Conservation (phyloP, 306 rosid genomes). For the Morella rubra region DNA sequence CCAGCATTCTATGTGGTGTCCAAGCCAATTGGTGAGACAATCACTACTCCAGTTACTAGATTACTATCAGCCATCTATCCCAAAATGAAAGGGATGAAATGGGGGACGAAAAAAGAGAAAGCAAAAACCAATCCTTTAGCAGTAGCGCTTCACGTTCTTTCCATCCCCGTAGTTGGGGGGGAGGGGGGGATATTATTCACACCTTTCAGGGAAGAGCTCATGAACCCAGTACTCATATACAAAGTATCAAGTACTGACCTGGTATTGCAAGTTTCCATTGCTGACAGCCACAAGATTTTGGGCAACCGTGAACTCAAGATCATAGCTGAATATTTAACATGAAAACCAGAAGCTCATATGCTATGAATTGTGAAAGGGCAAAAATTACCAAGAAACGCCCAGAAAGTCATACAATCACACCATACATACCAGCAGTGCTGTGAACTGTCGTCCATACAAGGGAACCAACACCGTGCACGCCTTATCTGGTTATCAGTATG, state of each 20-base stretch:
- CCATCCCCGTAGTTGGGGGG: no score
- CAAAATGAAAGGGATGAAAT: no score
- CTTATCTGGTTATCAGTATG: conserved; percentile 87
- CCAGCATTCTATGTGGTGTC: no score
- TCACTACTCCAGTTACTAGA: no score
- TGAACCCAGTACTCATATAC: conserved; percentile 22
- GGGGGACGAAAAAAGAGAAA: no score
- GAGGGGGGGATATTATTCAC: not conserved
- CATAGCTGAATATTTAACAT: conserved; percentile 63
- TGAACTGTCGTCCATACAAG: conserved; percentile 81
- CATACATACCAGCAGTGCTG: conserved; percentile 81
- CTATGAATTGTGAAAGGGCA: no score
- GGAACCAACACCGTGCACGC: conserved; percentile 97
- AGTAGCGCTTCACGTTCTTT: no score
- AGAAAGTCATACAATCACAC: not conserved
- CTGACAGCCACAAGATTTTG: conserved; percentile 88
- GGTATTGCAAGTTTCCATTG: conserved; percentile 78
- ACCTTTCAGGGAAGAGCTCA: conserved; percentile 11
- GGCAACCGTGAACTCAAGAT: conserved; percentile 93
- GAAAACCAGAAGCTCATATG: conserved; percentile 18
- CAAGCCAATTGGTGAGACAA: no score
- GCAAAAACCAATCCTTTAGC: no score
- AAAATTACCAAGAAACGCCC: not conserved
- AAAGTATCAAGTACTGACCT: conserved; percentile 52
- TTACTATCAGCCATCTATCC: no score